phyloP scores from a whole-genome alignment of 768 basidiomycete genomes.

The Podaxis sp. region DNA sequence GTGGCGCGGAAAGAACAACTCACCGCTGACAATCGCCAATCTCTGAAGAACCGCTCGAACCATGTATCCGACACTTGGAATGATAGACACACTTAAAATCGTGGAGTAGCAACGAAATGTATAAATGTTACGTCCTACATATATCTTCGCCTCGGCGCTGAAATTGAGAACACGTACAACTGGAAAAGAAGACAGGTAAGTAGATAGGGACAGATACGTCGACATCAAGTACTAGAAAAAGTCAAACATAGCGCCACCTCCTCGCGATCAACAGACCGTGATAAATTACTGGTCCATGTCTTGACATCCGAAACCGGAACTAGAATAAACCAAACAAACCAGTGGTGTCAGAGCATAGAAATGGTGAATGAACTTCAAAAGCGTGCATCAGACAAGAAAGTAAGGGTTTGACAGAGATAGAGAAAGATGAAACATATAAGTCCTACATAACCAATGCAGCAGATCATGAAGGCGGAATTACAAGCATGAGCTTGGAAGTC shows the following conservation, averaged over 20 bases:
- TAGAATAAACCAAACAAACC: not conserved
- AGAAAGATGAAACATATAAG: not conserved
- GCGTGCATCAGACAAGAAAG: not conserved
- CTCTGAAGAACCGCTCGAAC: no score
- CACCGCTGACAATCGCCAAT: no score
- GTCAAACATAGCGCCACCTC: not conserved
- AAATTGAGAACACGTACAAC: not conserved
- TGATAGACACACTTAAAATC: not conserved
- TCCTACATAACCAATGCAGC: not conserved
- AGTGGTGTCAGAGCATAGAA: not conserved
- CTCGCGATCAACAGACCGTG: not conserved
- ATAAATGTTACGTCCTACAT: not conserved
- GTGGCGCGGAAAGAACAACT: no score
- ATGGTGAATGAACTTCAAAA: no score
- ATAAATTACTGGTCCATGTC: slow-evolving; percentile 3
- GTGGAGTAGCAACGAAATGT: not conserved
- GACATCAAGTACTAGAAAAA: not conserved
- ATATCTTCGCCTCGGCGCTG: not conserved
- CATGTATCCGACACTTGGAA: not conserved
- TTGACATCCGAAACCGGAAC: not conserved
- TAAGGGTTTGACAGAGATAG: not conserved
- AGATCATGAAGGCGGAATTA: not conserved
- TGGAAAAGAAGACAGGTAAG: not conserved
- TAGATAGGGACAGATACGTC: not conserved
- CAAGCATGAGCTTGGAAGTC: no score